Evolutionary conservation across 345 rosid genomes (phyloP).

Genomic region (Salix udensis): DNA sequence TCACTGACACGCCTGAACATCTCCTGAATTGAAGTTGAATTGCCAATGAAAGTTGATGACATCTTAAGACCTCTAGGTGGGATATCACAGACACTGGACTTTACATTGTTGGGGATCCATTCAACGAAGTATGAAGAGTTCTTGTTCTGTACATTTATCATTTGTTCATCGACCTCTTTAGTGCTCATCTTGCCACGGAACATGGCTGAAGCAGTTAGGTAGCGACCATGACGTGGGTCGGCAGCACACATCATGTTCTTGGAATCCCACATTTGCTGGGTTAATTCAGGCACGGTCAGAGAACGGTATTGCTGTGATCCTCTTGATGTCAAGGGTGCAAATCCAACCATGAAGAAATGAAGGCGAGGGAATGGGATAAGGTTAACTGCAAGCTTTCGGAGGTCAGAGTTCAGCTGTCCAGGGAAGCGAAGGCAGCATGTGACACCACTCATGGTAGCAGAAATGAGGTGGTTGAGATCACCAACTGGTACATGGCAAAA

Average conservation of each 20-base stretch:
- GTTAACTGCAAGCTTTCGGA: constrained; percentile 25
- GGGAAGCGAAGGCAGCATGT: constrained; percentile 29
- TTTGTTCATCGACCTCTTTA: constrained; percentile 25
- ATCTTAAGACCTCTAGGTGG: constrained; percentile 25
- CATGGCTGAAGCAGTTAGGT: constrained; percentile 28
- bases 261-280: constrained; percentile 29
- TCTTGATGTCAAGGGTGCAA: constrained; percentile 26
- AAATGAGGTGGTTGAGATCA: constrained; percentile 27
- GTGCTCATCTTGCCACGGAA: constrained; percentile 31
- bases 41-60: constrained; percentile 24
- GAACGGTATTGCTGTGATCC: constrained; percentile 27
- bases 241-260: constrained; percentile 31
- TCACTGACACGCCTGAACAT: constrained; percentile 29
- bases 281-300: constrained; percentile 26
- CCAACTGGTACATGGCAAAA: constrained; percentile 15
- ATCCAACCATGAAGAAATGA: constrained; percentile 27
- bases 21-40: constrained; percentile 24
- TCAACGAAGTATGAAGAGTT: constrained; percentile 30
- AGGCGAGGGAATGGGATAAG: constrained; percentile 29
- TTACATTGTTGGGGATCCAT: constrained; percentile 25
- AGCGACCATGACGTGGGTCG: constrained; percentile 26
- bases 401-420: constrained; percentile 28
- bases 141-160: constrained; percentile 29
- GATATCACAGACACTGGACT: constrained; percentile 27
- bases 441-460: constrained; percentile 29